phyloP scores from a whole-genome alignment of 2,329 filamentous ascomycete genomes.

The Pseudohalonectria lignicola region DNA sequence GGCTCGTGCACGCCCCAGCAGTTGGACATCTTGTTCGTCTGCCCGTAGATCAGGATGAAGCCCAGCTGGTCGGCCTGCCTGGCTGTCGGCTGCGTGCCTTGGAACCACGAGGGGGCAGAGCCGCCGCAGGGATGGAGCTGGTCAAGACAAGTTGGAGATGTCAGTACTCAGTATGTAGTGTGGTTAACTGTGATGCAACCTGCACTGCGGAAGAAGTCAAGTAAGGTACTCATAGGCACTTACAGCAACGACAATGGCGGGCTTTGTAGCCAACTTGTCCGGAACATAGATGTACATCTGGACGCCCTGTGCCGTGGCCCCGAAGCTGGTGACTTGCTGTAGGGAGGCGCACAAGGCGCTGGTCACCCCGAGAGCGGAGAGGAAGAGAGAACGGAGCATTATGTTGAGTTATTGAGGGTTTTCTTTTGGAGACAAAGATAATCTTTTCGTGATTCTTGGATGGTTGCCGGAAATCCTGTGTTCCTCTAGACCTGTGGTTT shows the following conservation, averaged over 20 bases:
- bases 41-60: conserved; percentile 42
- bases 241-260: conserved; percentile 37
- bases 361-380: conserved; percentile 1
- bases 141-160: background rate
- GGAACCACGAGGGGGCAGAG: conserved; percentile 33
- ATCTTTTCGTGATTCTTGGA: too few species aligned
- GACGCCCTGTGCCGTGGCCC: conserved; percentile 24
- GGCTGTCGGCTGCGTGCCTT: conserved; percentile 28
- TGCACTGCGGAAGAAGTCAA: too few species aligned
- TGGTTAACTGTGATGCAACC: too few species aligned
- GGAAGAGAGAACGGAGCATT: background rate
- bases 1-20: conserved; percentile 49
- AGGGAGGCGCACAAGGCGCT: conserved; percentile 9
- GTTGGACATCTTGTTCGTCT: conserved; percentile 27
- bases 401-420: too few species aligned
- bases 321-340: conserved; percentile 28
- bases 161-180: too few species aligned
- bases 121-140: conserved; percentile 6
- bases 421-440: too few species aligned
- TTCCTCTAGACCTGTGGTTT: too few species aligned
- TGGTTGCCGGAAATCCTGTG: too few species aligned
- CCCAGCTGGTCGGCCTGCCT: conserved; percentile 33
- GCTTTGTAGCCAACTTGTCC: conserved; percentile 22
- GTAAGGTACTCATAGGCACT: too few species aligned
- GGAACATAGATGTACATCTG: conserved; percentile 33